Conservation (phyloP, 306 rosid species). For the Heteromeles arbutifolia region DNA sequence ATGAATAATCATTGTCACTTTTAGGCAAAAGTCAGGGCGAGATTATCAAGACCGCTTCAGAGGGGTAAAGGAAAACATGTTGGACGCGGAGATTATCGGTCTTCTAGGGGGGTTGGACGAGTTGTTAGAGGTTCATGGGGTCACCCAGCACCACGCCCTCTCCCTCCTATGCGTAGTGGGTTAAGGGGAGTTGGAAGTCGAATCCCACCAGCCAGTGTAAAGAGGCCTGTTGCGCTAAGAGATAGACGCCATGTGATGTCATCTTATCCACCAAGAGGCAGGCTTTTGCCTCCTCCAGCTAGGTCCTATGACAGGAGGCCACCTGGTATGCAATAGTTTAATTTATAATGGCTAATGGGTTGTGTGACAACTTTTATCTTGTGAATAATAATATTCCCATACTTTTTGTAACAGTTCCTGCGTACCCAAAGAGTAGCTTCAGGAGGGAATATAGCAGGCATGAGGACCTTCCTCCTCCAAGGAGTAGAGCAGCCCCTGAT, state of each 20-base stretch:
- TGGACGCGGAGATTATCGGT: slow-evolving; percentile 64
- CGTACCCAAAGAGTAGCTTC: slow-evolving; percentile 65
- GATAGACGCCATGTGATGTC: slow-evolving; percentile 72
- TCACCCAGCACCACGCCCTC: slow-evolving; percentile 55
- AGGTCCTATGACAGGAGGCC: slow-evolving; percentile 85
- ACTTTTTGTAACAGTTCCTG: slow-evolving; percentile 40
- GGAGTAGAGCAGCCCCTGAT: slow-evolving; percentile 64
- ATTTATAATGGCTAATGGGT: not conserved
- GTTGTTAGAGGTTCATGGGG: slow-evolving; percentile 67
- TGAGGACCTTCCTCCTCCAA: slow-evolving; percentile 81
- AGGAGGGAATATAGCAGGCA: slow-evolving; percentile 80
- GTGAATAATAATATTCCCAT: not conserved
- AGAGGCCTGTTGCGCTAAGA: slow-evolving; percentile 61
- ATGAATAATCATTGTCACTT: slow-evolving; percentile 11
- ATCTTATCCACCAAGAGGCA: slow-evolving; percentile 52
- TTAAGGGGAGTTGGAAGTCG: slow-evolving; percentile 69
- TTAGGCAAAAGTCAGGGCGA: slow-evolving; percentile 94
- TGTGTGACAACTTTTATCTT: not conserved
- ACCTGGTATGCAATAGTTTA: slow-evolving; percentile 44
- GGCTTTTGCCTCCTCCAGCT: slow-evolving; percentile 64
- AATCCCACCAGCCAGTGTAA: slow-evolving; percentile 45
- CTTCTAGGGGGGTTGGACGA: slow-evolving; percentile 48
- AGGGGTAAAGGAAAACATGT: slow-evolving; percentile 79
- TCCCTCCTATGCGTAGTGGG: slow-evolving; percentile 45
- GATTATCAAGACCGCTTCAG: slow-evolving; percentile 95